phyloP scores from a whole-genome alignment of 2,329 filamentous ascomycete genomes.

The Gliomastix tumulicola region DNA sequence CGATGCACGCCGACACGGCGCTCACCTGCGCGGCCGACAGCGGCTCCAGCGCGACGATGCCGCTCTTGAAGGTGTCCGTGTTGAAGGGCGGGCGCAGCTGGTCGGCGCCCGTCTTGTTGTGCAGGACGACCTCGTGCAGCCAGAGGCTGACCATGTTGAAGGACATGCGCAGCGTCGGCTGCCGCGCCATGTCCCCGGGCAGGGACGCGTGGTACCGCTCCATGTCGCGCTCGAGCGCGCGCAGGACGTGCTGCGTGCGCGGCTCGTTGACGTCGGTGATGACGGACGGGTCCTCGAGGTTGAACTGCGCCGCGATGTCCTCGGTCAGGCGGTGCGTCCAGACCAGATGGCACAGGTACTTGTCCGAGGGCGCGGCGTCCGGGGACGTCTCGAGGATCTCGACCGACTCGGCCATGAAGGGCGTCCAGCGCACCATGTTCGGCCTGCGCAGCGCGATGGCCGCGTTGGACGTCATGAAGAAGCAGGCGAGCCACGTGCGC shows the following conservation, averaged over 20 bases:
- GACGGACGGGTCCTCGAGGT: slow-evolving; percentile 55
- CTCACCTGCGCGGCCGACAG: slow-evolving; percentile 50
- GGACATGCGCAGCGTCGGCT: no score
- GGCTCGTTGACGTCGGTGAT: slow-evolving; percentile 51
- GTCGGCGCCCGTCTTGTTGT: slow-evolving; percentile 52
- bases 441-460: slow-evolving; percentile 56
- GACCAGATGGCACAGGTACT: slow-evolving; percentile 50
- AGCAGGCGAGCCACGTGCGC: slow-evolving; percentile 52
- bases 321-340: slow-evolving; percentile 59
- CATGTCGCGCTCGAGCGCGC: slow-evolving; percentile 58
- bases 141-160: slow-evolving; percentile 63
- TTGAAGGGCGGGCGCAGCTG: slow-evolving; percentile 41
- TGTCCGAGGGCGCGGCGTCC: slow-evolving; percentile 49
- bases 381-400: slow-evolving; percentile 45
- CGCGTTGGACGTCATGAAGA: slow-evolving; percentile 51
- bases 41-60: slow-evolving; percentile 30
- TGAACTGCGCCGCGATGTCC: slow-evolving; percentile 60
- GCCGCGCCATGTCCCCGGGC: slow-evolving; percentile 46
- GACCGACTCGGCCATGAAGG: slow-evolving; percentile 55
- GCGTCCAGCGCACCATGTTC: slow-evolving; percentile 51
- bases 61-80: slow-evolving; percentile 34
- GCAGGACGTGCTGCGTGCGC: slow-evolving; percentile 57
- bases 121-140: slow-evolving; percentile 69
- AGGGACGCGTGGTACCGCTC: slow-evolving; percentile 52
- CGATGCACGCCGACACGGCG: slow-evolving; percentile 59